Conservation (phyloP, 768 basidiomycete species). For the Russula abietina region DNA sequence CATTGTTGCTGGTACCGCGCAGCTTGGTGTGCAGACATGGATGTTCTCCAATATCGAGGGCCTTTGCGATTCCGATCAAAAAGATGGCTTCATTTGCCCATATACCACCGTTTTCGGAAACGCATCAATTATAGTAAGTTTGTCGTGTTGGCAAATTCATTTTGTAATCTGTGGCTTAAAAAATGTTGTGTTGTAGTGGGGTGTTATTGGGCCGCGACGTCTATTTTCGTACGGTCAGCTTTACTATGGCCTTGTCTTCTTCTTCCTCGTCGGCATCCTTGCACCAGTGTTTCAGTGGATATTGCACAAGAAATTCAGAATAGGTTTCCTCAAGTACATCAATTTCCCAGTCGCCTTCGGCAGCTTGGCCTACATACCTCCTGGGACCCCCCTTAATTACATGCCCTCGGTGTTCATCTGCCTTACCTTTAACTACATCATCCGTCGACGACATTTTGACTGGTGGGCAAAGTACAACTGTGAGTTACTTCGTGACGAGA, state of each 20-base stretch:
- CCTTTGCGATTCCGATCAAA: too few species aligned
- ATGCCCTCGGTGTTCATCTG: slow-evolving; percentile 35
- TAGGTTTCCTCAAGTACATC: slow-evolving; percentile 47
- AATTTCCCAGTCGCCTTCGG: slow-evolving; percentile 45
- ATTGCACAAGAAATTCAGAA: too few species aligned
- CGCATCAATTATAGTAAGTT: too few species aligned
- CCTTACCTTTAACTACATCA: slow-evolving; percentile 35
- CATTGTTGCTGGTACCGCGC: too few species aligned
- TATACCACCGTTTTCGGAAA: too few species aligned
- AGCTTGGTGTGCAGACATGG: slow-evolving; percentile 76
- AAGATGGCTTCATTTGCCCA: too few species aligned
- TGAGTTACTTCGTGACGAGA: slow-evolving; percentile 10
- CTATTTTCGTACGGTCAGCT: too few species aligned
- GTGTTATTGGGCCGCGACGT: slow-evolving; percentile 72
- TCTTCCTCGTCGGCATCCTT: slow-evolving; percentile 74
- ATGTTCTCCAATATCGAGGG: slow-evolving; percentile 70
- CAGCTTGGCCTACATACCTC: slow-evolving; percentile 37
- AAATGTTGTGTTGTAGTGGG: slow-evolving; percentile 31
- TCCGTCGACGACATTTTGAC: slow-evolving; percentile 35
- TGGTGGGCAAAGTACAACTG: slow-evolving; percentile 41
- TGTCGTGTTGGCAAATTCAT: neutral
- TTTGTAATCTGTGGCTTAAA: neutral
- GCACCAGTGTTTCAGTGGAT: slow-evolving; percentile 52
- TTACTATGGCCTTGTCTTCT: slow-evolving; percentile 44
- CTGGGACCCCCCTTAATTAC: slow-evolving; percentile 39